Evolutionary conservation across 176 grass and related monocot genomes (phyloP), one percentile per base, ranked within the genome.

Genomic region (Oryza meyeriana): DNA sequence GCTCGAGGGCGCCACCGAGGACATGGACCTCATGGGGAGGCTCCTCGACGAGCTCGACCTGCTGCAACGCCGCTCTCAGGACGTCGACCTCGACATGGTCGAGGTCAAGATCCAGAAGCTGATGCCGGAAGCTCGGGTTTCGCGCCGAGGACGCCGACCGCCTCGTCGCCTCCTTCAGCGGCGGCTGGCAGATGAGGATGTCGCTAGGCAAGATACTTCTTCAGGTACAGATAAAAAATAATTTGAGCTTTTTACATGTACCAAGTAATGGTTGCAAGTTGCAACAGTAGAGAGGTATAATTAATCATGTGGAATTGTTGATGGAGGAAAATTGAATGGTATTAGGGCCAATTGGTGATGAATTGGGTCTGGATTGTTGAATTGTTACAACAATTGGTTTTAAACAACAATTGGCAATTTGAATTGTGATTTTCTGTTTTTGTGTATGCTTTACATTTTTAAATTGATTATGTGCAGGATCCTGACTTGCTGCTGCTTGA

Each of bases 141-240:
- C 13, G 52, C 20, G 83, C 89, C 11, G 91, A 99, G 86, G 97
- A 99, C 29, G 88, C 87, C 6, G 97, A 95, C 71, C 73, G 91
- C 66, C 83, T 99, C 1, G 97, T 99, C 10, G 87, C 91, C 17
- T 99, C 97, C 38, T 99, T 95, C 77, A 95, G 91, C 2, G 87
- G 96, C 3, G 96, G 96, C 2, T 99, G 96, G 96, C 75, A 99
- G 77, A 99, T 99, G 96, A 93, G 96, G 83, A 95, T 99, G 83
- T 99, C 96, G 20, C 93, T 99, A 1, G 96, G 96, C 48, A 99
- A 99, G 81, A 95, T 99, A 74, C 87, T 99, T 79, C 96, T 99
- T 91, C 96, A 99, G 92, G 93, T 95, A 87, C 74, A 57, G 40
- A 8, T 36, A 45, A 28, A 64, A n/a, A 64, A n/a, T n/a, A 28